Conservation (phyloP, 2,329 filamentous ascomycete genomes). For the Zopfia rhizophila region DNA sequence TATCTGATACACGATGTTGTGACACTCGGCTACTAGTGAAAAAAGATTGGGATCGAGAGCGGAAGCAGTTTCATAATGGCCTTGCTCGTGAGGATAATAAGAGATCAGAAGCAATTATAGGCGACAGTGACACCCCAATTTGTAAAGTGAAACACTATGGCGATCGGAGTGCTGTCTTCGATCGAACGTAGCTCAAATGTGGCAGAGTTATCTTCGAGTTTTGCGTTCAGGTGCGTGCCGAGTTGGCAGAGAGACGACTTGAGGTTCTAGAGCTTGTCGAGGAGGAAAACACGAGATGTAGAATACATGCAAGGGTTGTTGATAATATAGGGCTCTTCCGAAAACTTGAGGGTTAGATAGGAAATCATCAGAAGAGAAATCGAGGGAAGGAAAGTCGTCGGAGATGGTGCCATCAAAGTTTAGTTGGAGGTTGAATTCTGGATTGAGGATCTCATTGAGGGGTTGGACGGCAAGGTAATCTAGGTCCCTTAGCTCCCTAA, state of each 20-base stretch:
- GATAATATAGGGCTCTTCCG: conserved; percentile 21
- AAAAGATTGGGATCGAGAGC: conserved; percentile 31
- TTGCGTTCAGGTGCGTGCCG: conserved; percentile 31
- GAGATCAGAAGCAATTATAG: conserved; percentile 45
- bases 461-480: not conserved
- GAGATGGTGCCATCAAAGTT: conserved; percentile 20
- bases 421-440: conserved; percentile 11
- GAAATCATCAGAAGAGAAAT: conserved; percentile 30
- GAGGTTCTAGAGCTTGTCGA: conserved; percentile 36
- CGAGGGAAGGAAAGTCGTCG: conserved; percentile 31
- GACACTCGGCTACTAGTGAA: conserved; percentile 39
- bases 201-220: conserved; percentile 33
- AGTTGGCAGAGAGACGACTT: conserved; percentile 34
- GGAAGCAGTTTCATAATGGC: conserved; percentile 40
- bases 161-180: conserved; percentile 31
- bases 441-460: not conserved
- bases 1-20: conserved; percentile 38
- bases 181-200: conserved; percentile 31
- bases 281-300: conserved; percentile 22
- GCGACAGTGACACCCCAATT: conserved; percentile 43
- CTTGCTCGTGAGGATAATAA: conserved; percentile 44
- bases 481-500: conserved; percentile 39
- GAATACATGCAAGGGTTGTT: conserved; percentile 15
- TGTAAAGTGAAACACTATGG: conserved; percentile 40
- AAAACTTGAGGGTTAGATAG: conserved; percentile 25